These are phyloP conservation scores for Aspergillus sp. DNA, from an alignment of 2,329 filamentous ascomycete genomes.

Conservation along the genomic window DNA sequence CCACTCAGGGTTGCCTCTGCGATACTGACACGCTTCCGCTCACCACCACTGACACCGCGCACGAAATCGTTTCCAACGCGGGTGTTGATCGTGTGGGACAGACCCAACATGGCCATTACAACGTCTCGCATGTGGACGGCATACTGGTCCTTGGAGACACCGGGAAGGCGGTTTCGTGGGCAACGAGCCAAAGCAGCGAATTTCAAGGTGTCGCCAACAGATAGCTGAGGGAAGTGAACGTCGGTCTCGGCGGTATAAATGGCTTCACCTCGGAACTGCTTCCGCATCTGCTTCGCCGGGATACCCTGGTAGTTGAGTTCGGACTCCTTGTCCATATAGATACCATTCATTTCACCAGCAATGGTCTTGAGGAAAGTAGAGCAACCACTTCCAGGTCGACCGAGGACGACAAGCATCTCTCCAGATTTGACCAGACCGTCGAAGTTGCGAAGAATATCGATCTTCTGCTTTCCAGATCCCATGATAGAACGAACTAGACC, in stretches of 20 bases:
- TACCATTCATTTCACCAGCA: conserved; percentile 78
- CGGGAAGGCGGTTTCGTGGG: conserved; percentile 43
- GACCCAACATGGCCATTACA: conserved; percentile 46
- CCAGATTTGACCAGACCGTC: conserved; percentile 61
- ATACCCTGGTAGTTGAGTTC: conserved; percentile 76
- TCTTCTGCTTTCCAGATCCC: conserved; percentile 45
- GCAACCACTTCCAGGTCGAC: conserved; percentile 57
- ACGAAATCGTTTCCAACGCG: conserved; percentile 56
- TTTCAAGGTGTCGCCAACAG: conserved; percentile 74
- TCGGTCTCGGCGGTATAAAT: conserved; percentile 87
- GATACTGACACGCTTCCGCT: conserved; percentile 62
- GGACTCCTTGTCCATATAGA: conserved; percentile 68
- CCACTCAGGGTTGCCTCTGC: conserved; percentile 54
- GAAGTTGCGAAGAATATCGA: conserved; percentile 64
- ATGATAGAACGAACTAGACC: conserved; percentile 32
- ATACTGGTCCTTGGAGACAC: conserved; percentile 44
- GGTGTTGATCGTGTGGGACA: conserved; percentile 53
- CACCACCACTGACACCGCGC: conserved; percentile 62
- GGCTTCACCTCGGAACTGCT: conserved; percentile 75
- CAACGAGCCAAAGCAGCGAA: conserved; percentile 69
- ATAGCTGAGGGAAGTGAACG: conserved; percentile 76
- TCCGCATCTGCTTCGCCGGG: conserved; percentile 56
- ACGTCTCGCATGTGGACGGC: conserved; percentile 46
- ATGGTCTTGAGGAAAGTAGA: conserved; percentile 87
- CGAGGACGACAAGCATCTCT: conserved; percentile 59